These are phyloP conservation scores for Lasiodiplodia sp. DNA, from an alignment of 2,329 filamentous ascomycete genomes.

Conservation along the genomic window DNA sequence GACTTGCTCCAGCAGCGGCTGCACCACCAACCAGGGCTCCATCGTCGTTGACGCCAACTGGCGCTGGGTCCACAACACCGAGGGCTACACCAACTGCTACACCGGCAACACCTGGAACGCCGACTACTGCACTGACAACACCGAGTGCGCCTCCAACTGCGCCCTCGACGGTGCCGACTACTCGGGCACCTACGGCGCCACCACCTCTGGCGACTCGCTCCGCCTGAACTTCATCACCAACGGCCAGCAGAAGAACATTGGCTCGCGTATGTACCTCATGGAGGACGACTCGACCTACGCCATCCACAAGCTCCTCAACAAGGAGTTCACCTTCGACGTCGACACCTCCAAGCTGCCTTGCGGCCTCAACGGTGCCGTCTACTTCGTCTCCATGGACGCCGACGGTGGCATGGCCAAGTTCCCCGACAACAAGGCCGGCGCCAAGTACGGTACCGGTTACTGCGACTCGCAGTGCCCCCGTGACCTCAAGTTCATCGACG, in stretches of 20 bases:
- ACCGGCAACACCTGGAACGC: conserved; percentile 53
- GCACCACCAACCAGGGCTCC: conserved; percentile 59
- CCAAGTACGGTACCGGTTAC: conserved; percentile 64
- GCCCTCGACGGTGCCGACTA: conserved; percentile 64
- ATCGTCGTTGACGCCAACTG: conserved; percentile 66
- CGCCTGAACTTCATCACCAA: conserved; percentile 37
- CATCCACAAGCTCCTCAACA: conserved; percentile 37
- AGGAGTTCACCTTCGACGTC: conserved; percentile 41
- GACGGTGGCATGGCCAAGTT: conserved; percentile 64
- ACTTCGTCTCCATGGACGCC: conserved; percentile 67
- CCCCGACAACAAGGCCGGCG: conserved; percentile 53
- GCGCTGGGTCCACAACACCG: conserved; percentile 61
- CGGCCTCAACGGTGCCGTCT: conserved; percentile 68
- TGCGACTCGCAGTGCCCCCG: conserved; percentile 47
- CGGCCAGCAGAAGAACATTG: conserved; percentile 37
- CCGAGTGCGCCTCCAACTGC: conserved; percentile 58
- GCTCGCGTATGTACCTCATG: conserved; percentile 40
- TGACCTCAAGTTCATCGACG: conserved; percentile 57
- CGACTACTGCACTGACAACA: conserved; percentile 53
- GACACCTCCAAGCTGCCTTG: conserved; percentile 39
- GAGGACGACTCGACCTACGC: conserved; percentile 36
- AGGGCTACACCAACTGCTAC: conserved; percentile 55
- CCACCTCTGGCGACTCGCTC: conserved; percentile 37
- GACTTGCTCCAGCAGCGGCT: conserved; percentile 61
- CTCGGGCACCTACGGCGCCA: conserved; percentile 54